Percentiles rank a stretch among this genome's conserved stretches.
phyloP scores from a whole-genome alignment of 2,329 filamentous ascomycete species.

The Chaetomiaceae sp. region DNA sequence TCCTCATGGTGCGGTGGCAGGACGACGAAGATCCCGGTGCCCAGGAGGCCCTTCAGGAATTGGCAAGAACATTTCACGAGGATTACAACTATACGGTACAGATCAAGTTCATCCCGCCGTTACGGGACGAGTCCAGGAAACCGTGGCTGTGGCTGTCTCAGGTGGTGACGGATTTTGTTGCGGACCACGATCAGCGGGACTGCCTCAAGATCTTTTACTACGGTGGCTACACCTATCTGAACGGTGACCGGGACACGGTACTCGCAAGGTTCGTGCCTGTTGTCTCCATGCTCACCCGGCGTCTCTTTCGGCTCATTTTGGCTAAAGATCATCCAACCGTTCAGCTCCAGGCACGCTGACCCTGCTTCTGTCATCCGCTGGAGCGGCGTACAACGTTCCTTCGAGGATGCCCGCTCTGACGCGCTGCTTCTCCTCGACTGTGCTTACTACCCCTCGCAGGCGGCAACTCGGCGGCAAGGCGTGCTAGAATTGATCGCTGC shows the following conservation, averaged over 20 bases:
- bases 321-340: no score
- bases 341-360: slow-evolving; percentile 43
- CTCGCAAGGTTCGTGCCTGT: slow-evolving; percentile 42
- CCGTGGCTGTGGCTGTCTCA: slow-evolving; percentile 49
- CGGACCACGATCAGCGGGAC: slow-evolving; percentile 48
- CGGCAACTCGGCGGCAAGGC: slow-evolving; percentile 45
- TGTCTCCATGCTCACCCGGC: slow-evolving; percentile 2
- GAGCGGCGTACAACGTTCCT: slow-evolving; percentile 49
- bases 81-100: slow-evolving; percentile 47
- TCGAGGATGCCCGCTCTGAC: slow-evolving; percentile 51
- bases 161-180: slow-evolving; percentile 47
- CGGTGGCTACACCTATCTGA: slow-evolving; percentile 48
- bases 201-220: slow-evolving; percentile 56
- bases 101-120: slow-evolving; percentile 44
- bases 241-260: slow-evolving; percentile 51
- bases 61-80: slow-evolving; percentile 45
- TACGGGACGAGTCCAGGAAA: slow-evolving; percentile 41
- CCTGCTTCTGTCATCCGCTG: slow-evolving; percentile 46
- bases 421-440: slow-evolving; percentile 54
- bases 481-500: slow-evolving; percentile 53
- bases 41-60: slow-evolving; percentile 38
- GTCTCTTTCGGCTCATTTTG: no score
- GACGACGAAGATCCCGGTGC: slow-evolving; percentile 44
- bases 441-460: slow-evolving; percentile 50
- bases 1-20: slow-evolving; percentile 51